A percentile compares a stretch with the other conserved stretches of the same genome.
phyloP scores from a whole-genome alignment of 495 filamentous ascomycete species.

The Annulohypoxylon nitens region DNA sequence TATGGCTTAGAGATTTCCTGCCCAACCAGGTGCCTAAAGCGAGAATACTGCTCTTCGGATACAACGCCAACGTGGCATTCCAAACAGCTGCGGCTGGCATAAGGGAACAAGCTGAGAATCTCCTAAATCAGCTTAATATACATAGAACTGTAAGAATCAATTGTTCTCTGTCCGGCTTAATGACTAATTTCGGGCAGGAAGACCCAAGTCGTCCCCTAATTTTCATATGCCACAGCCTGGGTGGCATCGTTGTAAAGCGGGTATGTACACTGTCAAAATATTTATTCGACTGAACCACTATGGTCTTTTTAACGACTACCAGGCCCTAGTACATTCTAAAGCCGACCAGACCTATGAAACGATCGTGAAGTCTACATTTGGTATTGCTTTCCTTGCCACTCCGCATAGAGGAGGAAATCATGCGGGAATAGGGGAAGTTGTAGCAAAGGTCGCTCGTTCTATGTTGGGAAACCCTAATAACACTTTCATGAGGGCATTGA shows the following conservation, averaged over 20 bases:
- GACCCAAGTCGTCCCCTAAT: slow-evolving; percentile 36
- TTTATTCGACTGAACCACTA: too few relatives aligned
- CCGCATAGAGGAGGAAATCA: slow-evolving; percentile 43
- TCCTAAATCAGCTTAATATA: slow-evolving; percentile 45
- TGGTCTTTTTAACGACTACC: too few relatives aligned
- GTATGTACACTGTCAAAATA: too few relatives aligned
- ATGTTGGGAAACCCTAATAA: slow-evolving; percentile 45
- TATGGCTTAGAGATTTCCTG: slow-evolving; percentile 58
- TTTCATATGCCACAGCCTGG: slow-evolving; percentile 48
- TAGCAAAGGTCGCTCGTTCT: slow-evolving; percentile 44
- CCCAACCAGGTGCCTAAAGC: slow-evolving; percentile 50
- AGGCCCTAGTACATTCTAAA: slow-evolving; percentile 44
- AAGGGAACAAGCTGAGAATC: slow-evolving; percentile 51
- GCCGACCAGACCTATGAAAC: slow-evolving; percentile 34
- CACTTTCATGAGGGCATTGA: slow-evolving; percentile 46
- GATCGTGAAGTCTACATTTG: slow-evolving; percentile 45
- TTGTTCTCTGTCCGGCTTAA: neutral
- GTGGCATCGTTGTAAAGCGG: slow-evolving; percentile 45
- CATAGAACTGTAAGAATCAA: slow-evolving; percentile 11
- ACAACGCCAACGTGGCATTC: slow-evolving; percentile 56
- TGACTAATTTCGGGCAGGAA: neutral
- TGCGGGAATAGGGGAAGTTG: slow-evolving; percentile 42
- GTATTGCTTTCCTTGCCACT: slow-evolving; percentile 45
- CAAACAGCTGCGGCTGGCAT: slow-evolving; percentile 48
- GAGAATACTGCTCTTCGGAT: slow-evolving; percentile 55